Conservation (phyloP, 139 green algal species). For the Ettlia oleoabundans region DNA sequence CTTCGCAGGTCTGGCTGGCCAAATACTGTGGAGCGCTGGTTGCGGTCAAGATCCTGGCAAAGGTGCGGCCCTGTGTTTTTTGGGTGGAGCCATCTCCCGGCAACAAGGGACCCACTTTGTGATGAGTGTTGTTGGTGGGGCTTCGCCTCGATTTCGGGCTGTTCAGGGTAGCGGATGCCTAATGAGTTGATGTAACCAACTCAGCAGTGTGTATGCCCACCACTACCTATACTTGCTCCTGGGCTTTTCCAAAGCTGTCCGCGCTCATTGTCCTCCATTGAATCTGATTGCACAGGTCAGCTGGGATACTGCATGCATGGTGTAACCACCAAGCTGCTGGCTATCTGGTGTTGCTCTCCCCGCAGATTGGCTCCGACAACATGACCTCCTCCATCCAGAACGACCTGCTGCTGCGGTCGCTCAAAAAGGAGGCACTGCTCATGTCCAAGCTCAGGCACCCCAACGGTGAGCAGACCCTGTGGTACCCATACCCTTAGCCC, state of each 20-base stretch:
- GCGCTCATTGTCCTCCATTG: too few relatives aligned
- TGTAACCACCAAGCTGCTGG: background rate
- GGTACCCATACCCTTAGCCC: too few relatives aligned
- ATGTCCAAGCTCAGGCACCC: slow-evolving; percentile 65
- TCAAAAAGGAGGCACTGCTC: slow-evolving; percentile 51
- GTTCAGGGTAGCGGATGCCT: too few relatives aligned
- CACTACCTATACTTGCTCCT: too few relatives aligned
- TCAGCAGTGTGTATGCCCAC: too few relatives aligned
- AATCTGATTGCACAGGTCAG: too few relatives aligned
- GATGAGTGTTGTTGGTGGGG: background rate
- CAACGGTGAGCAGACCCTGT: slow-evolving; percentile 38
- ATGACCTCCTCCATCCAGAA: slow-evolving; percentile 28
- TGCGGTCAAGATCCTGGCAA: slow-evolving; percentile 29
- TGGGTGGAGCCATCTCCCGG: too few relatives aligned
- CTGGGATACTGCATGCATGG: background rate
- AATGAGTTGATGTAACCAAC: too few relatives aligned
- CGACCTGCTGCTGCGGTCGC: slow-evolving; percentile 25
- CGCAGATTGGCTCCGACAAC: slow-evolving; percentile 5
- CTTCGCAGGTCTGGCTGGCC: slow-evolving; percentile 46
- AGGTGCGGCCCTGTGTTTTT: background rate
- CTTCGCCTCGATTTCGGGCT: too few relatives aligned
- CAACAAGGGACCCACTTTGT: too few relatives aligned
- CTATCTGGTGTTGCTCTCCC: background rate
- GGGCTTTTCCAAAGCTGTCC: too few relatives aligned
- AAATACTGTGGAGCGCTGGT: slow-evolving; percentile 38